These are phyloP conservation scores for Citrus maxima DNA, from an alignment of 345 rosid species.

Conservation along the genomic window DNA sequence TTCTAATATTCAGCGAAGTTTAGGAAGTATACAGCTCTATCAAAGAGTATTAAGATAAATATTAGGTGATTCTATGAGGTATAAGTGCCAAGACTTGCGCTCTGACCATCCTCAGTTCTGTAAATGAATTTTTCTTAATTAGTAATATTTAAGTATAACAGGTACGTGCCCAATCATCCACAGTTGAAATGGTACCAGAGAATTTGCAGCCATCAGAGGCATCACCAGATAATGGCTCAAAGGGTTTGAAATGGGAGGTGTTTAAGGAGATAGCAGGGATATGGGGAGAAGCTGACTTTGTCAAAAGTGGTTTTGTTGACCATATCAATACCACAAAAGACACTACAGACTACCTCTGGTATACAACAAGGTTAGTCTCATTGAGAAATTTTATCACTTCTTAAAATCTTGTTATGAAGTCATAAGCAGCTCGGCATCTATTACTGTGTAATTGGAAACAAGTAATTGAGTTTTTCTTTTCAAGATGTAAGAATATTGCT, in stretches of 20 bases:
- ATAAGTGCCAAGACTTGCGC: not conserved
- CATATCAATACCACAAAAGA: slow-evolving; percentile 84
- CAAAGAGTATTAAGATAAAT: not conserved
- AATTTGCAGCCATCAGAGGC: slow-evolving; percentile 40
- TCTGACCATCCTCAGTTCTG: not conserved
- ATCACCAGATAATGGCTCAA: slow-evolving; percentile 22
- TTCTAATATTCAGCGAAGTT: not conserved
- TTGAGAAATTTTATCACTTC: not conserved
- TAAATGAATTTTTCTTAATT: not conserved
- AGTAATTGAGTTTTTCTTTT: not conserved
- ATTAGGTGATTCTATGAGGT: not conserved
- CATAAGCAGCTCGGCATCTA: not conserved
- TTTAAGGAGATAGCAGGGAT: slow-evolving; percentile 68
- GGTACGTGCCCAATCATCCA: slow-evolving; percentile 64
- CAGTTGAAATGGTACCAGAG: slow-evolving; percentile 79
- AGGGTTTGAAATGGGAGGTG: slow-evolving; percentile 66
- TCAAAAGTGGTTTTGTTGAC: slow-evolving; percentile 59
- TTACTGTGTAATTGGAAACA: not conserved
- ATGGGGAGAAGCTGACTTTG: slow-evolving; percentile 75
- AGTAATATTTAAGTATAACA: slow-evolving; percentile 21
- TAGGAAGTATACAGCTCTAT: not conserved
- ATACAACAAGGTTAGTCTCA: slow-evolving; percentile 74
- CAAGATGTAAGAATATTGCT: not conserved
- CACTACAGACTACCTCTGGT: slow-evolving; percentile 94
- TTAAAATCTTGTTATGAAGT: not conserved